Evolutionary conservation across 495 filamentous ascomycete genomes (phyloP).

Genomic region (Entonaema liquescens): DNA sequence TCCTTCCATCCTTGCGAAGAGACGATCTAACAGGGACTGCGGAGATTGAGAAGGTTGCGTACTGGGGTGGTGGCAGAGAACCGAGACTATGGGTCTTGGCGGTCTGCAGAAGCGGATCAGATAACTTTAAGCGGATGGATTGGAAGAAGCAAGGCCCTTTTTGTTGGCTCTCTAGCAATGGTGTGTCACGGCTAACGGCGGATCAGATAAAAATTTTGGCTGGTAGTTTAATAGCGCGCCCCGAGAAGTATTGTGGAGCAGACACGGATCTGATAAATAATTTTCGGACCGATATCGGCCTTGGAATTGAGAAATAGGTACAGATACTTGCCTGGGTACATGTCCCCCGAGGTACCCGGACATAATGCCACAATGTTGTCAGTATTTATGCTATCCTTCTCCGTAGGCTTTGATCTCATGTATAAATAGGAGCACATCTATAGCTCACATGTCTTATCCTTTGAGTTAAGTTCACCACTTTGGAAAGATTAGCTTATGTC

Average conservation of each 20-base stretch:
- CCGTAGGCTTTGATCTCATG: neutral
- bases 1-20: neutral
- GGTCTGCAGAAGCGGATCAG: conserved; percentile 53
- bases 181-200: conserved; percentile 19
- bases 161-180: neutral
- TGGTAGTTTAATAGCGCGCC: conserved; percentile 24
- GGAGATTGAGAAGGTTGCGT: conserved; percentile 36
- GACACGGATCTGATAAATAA: conserved; percentile 44
- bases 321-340: neutral
- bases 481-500: no score
- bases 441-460: no score
- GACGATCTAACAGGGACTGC: neutral
- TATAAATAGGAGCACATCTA: neutral
- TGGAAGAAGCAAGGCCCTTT: neutral
- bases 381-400: neutral
- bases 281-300: conserved; percentile 38
- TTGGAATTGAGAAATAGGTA: neutral
- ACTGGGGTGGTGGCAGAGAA: conserved; percentile 14
- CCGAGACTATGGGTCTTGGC: conserved; percentile 34
- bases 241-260: conserved; percentile 21
- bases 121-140: conserved; percentile 57
- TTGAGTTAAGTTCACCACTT: no score
- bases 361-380: neutral
- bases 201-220: conserved; percentile 38
- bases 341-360: neutral